Evolutionary conservation across 331 rosid species (phyloP), one percentile per base, ranked within the genome.

Genomic region (Quercus lobata): DNA sequence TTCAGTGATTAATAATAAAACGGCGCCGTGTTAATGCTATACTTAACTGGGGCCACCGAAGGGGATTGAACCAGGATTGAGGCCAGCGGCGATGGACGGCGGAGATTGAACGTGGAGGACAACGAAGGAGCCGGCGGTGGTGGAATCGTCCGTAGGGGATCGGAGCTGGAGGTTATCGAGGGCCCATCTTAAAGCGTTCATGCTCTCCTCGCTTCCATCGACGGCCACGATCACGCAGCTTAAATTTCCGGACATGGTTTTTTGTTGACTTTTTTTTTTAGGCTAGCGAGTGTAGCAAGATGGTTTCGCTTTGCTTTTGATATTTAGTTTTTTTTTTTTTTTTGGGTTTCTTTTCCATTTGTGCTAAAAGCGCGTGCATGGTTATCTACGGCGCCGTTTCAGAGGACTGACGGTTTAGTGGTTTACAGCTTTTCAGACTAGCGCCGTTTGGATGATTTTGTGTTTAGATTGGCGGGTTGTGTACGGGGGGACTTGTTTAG

Each of bases 11-110:
- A 34, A 19, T 10, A 34, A 19, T 27, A 41, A 68, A 72, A 17
- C 7, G 65, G 60, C 9, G 57, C 15, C 15, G 52, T 25, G 27
- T 25, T 6, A 9, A 41, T 52, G 32, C 10, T 7, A 76, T 7
- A 85, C 91, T 77, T 80, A 88, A 95, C 96, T 91, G 78, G 97
- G 96, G 0, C 98, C 97, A 55, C 96, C 97, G 76, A 95, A 93
- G 57, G 99, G 99, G 35, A 95, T 90, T 7, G 84, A 62, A 22
- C 88, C 93, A 79, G 97, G 97, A 69, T 76, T 92, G 74, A 94
- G 86, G 30, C 97, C 97, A 34, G 85, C 77, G 82, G 93, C 84
- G 80, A 94, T 90, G 35, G 94, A 82, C 22, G 92, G 97, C 16
- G 97, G 96, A 3, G 97, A 82, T 69, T 91, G 98, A 44, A 94